phyloP scores from a whole-genome alignment of 2,329 filamentous ascomycete genomes.

The Elsinoe ampelina region DNA sequence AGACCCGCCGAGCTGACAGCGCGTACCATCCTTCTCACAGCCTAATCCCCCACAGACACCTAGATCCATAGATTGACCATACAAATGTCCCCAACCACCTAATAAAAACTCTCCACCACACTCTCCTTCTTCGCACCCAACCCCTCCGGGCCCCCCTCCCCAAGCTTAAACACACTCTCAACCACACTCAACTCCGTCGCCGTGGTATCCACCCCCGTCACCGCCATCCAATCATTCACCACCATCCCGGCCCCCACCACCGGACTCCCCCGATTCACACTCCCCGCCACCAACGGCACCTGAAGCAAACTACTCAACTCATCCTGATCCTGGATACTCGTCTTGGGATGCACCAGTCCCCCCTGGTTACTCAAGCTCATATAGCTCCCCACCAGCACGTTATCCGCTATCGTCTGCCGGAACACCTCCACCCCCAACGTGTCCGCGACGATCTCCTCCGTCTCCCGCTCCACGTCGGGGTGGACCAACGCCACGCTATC shows the following conservation, averaged over 20 bases:
- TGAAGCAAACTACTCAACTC: slow-evolving; percentile 88
- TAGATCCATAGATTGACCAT: too few relatives aligned
- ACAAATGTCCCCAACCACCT: slow-evolving; percentile 31
- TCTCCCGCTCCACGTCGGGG: slow-evolving; percentile 93
- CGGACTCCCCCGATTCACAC: slow-evolving; percentile 82
- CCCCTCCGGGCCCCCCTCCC: slow-evolving; percentile 54
- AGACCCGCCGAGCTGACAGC: too few relatives aligned
- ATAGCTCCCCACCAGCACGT: slow-evolving; percentile 92
- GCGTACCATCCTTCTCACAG: too few relatives aligned
- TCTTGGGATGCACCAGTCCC: slow-evolving; percentile 95
- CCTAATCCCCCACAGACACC: too few relatives aligned
- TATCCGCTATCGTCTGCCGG: slow-evolving; percentile 90
- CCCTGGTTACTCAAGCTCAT: slow-evolving; percentile 95
- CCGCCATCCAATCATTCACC: slow-evolving; percentile 94
- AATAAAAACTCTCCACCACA: slow-evolving; percentile 99
- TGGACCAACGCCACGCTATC: slow-evolving; percentile 96
- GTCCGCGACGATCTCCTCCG: slow-evolving; percentile 96
- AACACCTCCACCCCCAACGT: slow-evolving; percentile 84
- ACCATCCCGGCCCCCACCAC: slow-evolving; percentile 97
- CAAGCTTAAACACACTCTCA: slow-evolving; percentile 89
- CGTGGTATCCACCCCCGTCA: slow-evolving; percentile 77
- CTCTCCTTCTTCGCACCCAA: slow-evolving; percentile 84
- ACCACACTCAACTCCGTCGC: slow-evolving; percentile 96
- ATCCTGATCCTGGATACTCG: slow-evolving; percentile 93
- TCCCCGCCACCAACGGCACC: slow-evolving; percentile 89